Conservation (phyloP, 169 alveolate genomes). For the Plasmodium adleri region DNA sequence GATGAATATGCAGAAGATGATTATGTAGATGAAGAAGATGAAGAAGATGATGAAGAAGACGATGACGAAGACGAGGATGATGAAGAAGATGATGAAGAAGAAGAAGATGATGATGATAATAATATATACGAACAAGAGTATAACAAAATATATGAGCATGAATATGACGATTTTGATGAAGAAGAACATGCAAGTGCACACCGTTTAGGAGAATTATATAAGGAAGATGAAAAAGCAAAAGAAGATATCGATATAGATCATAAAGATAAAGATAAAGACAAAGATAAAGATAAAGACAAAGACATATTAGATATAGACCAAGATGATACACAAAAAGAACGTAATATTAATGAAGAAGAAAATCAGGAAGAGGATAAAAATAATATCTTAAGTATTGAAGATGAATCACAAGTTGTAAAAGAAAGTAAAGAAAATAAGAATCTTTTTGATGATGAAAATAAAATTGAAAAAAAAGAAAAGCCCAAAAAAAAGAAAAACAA, state of each 20-base stretch:
- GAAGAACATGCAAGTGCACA: not conserved
- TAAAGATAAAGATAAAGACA: not conserved
- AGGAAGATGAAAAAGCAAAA: slow-evolving; percentile 1
- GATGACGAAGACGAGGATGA: slow-evolving; percentile 2
- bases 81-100: not conserved
- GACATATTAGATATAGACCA: slow-evolving; percentile 2
- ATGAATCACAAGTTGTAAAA: slow-evolving; percentile 16
- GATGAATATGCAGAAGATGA: slow-evolving; percentile 28
- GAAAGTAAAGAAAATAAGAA: not conserved
- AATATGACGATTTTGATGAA: slow-evolving; percentile 23
- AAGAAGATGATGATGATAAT: slow-evolving; percentile 14
- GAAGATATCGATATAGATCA: not conserved
- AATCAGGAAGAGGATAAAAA: slow-evolving; percentile 21
- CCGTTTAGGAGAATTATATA: not conserved
- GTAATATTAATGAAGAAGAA: slow-evolving; percentile 8
- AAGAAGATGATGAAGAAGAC: slow-evolving; percentile 23
- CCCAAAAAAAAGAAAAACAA: slow-evolving; percentile 11
- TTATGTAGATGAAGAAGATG: slow-evolving; percentile 8
- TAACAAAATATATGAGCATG: slow-evolving; percentile 28
- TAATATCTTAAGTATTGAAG: slow-evolving; percentile 19
- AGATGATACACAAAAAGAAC: not conserved
- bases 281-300: not conserved
- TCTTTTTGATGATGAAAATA: slow-evolving; percentile 42
- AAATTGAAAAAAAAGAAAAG: slow-evolving; percentile 16
- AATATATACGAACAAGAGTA: slow-evolving; percentile 33